Percentiles rank a stretch among this genome's conserved stretches.
phyloP scores from a whole-genome alignment of 192 early-diverging fungal species.

The Chytriomyces hyalinus region DNA sequence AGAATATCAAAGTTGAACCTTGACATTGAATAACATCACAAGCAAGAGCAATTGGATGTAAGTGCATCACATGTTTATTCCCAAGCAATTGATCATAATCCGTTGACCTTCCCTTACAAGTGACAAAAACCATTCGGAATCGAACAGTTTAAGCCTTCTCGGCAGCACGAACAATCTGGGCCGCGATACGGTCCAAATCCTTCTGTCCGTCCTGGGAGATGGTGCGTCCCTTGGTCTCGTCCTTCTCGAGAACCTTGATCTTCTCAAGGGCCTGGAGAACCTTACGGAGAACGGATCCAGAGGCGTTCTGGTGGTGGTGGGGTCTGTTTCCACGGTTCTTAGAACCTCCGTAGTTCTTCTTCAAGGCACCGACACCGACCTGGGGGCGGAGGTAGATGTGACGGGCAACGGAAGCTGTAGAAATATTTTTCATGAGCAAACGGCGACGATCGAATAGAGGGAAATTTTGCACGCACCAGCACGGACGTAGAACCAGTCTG shows the following conservation, averaged over 20 bases:
- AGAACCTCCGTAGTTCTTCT: conserved; percentile 91
- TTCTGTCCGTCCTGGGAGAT: conserved; percentile 97
- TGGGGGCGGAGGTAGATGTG: conserved; percentile 96
- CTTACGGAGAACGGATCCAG: conserved; percentile 94
- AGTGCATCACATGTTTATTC: no score
- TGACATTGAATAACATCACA: no score
- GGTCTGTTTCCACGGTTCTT: conserved; percentile 93
- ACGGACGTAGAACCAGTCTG: conserved; percentile 99
- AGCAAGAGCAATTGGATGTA: no score
- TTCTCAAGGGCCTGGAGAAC: conserved; percentile 98
- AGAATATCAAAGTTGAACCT: no score
- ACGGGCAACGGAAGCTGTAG: conserved; percentile 82
- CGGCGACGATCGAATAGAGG: not conserved
- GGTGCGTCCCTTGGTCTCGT: conserved; percentile 88
- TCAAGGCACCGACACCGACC: conserved; percentile 93
- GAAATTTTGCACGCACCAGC: conserved; percentile 67
- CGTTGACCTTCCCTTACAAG: no score
- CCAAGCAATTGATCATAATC: no score
- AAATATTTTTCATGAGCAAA: conserved; percentile 2
- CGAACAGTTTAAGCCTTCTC: conserved; percentile 26
- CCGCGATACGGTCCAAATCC: conserved; percentile 86
- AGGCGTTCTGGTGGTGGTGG: conserved; percentile 84
- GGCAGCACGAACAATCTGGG: conserved; percentile 33
- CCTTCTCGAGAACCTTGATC: conserved; percentile 95
- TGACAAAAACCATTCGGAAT: not conserved